A percentile compares a stretch with the other conserved stretches of the same genome.
Conservation (phyloP, 1,284 basidiomycete species). For the Tilletia caries region DNA sequence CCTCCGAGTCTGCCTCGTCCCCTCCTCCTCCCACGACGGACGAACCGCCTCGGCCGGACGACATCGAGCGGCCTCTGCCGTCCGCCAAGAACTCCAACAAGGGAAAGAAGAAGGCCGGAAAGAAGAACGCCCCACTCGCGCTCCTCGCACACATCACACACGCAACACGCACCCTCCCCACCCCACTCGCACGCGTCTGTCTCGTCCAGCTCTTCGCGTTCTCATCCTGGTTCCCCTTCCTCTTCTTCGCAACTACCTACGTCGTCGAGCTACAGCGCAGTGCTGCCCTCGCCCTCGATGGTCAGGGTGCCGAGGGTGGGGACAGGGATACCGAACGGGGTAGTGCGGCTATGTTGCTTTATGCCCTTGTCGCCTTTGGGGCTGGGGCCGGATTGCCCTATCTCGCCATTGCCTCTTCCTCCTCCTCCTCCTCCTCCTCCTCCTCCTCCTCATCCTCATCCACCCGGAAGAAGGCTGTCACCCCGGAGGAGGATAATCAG, state of each 20-base stretch:
- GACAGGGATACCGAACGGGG: slow-evolving; percentile 40
- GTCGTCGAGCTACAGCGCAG: slow-evolving; percentile 76
- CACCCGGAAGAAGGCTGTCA: too few relatives aligned
- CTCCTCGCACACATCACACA: slow-evolving; percentile 26
- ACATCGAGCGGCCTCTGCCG: background rate
- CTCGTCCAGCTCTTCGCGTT: slow-evolving; percentile 81
- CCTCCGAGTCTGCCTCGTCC: slow-evolving; percentile 55
- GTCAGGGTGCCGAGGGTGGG: background rate
- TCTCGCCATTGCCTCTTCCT: slow-evolving; percentile 34
- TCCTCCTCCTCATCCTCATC: too few relatives aligned
- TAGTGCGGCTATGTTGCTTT: slow-evolving; percentile 47
- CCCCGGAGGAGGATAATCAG: slow-evolving; percentile 16
- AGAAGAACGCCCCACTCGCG: background rate
- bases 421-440: too few relatives aligned
- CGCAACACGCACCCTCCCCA: slow-evolving; percentile 35
- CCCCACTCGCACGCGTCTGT: slow-evolving; percentile 61
- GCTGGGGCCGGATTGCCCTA: slow-evolving; percentile 38
- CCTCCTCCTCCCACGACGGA: too few relatives aligned
- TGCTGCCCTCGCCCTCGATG: slow-evolving; percentile 61
- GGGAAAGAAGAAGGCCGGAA: background rate
- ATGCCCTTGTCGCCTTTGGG: slow-evolving; percentile 39
- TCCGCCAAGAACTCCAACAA: background rate
- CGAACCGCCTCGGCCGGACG: background rate
- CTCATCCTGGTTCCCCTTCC: slow-evolving; percentile 67
- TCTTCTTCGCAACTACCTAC: slow-evolving; percentile 70